Evolutionary conservation across 2,329 filamentous ascomycete species (phyloP).

Genomic region (Endocalyx cinctus): DNA sequence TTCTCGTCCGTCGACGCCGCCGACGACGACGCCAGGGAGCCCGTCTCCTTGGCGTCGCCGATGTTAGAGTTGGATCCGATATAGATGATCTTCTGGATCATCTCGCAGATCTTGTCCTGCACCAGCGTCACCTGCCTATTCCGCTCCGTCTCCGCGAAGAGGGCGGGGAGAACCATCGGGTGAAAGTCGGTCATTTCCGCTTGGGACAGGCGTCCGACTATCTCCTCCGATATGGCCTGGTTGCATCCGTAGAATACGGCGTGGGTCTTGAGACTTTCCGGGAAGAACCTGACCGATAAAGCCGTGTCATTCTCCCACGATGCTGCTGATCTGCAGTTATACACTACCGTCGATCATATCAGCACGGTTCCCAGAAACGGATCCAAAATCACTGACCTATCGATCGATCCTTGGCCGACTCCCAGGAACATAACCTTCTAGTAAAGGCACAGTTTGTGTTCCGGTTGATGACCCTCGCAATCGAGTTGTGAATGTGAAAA

Average conservation of each 20-base stretch:
- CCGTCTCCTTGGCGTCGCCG: background rate
- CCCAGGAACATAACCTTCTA: conserved; percentile 4
- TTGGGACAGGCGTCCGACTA: conserved; percentile 9
- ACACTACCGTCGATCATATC: conserved; percentile 5
- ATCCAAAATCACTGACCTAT: conserved; percentile 10
- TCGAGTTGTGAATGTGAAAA: conserved; percentile 8
- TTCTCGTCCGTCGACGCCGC: conserved; percentile 1
- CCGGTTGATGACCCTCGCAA: conserved; percentile 7
- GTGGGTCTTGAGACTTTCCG: conserved; percentile 8
- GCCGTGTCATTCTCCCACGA: conserved; percentile 11
- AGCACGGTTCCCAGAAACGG: too few relatives aligned
- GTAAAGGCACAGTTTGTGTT: conserved; percentile 8
- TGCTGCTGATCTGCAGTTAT: conserved; percentile 7
- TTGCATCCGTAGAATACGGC: conserved; percentile 18
- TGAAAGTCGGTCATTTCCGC: conserved; percentile 10
- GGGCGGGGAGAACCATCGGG: conserved; percentile 11
- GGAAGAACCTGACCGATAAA: conserved; percentile 15
- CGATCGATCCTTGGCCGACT: background rate
- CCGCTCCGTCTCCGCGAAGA: conserved; percentile 18
- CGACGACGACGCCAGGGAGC: too few relatives aligned
- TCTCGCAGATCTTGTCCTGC: conserved; percentile 4
- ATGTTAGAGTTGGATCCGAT: conserved; percentile 8
- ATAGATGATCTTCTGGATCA: conserved; percentile 11
- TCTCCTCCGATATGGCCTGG: conserved; percentile 3
- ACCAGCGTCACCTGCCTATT: conserved; percentile 8